Evolutionary conservation across 2,329 filamentous ascomycete species (phyloP).

Genomic region (Claviceps citrina): DNA sequence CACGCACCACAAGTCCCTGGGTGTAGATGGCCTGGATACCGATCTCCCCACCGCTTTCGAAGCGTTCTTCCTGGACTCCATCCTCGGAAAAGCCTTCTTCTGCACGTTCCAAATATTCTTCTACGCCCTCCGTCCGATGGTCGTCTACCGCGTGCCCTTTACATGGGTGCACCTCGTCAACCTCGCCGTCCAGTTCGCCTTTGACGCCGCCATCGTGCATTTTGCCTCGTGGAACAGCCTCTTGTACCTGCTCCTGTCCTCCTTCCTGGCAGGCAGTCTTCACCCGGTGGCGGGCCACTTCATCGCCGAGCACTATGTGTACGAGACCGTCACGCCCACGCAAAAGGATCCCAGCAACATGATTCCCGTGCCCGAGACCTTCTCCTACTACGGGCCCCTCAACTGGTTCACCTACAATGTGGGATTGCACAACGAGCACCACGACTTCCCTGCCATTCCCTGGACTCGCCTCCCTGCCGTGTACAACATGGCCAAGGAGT

Average conservation of each 20-base stretch:
- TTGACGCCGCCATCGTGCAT: conserved; percentile 57
- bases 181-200: conserved; percentile 57
- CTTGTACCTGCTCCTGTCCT: conserved; percentile 73
- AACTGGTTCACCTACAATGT: conserved; percentile 96
- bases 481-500: conserved; percentile 70
- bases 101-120: conserved; percentile 98
- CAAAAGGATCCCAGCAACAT: conserved; percentile 42
- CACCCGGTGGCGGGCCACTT: conserved; percentile 95
- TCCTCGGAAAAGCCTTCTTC: conserved; percentile 96
- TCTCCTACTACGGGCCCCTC: conserved; percentile 86
- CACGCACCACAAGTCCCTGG: conserved; percentile 96
- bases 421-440: conserved; percentile 94
- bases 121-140: conserved; percentile 91
- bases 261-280: conserved; percentile 83
- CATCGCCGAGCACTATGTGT: conserved; percentile 93
- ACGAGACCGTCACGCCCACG: conserved; percentile 43
- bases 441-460: conserved; percentile 92
- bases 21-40: conserved; percentile 88
- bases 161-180: conserved; percentile 77
- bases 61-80: conserved; percentile 82
- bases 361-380: conserved; percentile 75
- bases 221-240: conserved; percentile 48
- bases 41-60: conserved; percentile 87
- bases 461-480: conserved; percentile 77
- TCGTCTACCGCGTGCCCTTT: conserved; percentile 77